These are phyloP conservation scores for Ogataea pini DNA, from an alignment of 805 yeast genomes.

Conservation along the genomic window DNA sequence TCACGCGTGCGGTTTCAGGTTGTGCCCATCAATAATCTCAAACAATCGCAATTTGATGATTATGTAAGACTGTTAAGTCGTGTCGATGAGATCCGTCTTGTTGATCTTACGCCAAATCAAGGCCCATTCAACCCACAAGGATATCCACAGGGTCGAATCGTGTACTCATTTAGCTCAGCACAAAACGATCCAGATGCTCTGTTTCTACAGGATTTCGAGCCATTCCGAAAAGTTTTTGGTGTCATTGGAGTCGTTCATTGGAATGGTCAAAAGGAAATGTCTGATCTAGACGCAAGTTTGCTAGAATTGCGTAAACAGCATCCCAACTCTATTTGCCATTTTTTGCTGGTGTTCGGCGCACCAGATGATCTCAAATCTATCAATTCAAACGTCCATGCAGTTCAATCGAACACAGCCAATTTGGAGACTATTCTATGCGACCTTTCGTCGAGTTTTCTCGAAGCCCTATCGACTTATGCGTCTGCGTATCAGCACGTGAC, in stretches of 20 bases:
- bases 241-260: constrained; percentile 49
- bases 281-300: constrained; percentile 32
- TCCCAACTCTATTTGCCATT: constrained; percentile 57
- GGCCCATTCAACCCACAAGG: constrained; percentile 80
- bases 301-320: constrained; percentile 44
- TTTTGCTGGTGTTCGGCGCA: constrained; percentile 54
- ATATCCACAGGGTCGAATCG: constrained; percentile 74
- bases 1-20: constrained; percentile 65
- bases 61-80: constrained; percentile 47
- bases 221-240: constrained; percentile 75
- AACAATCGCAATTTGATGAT: constrained; percentile 41
- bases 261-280: constrained; percentile 26
- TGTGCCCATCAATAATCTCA: constrained; percentile 62
- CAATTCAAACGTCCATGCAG: constrained; percentile 17
- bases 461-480: constrained; percentile 65
- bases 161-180: constrained; percentile 58
- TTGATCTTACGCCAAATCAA: constrained; percentile 70
- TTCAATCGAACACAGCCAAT: constrained; percentile 25
- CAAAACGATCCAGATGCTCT: constrained; percentile 48
- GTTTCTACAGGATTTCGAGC: constrained; percentile 85
- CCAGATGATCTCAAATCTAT: constrained; percentile 28
- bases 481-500: constrained; percentile 78
- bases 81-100: constrained; percentile 64
- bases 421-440: constrained; percentile 74
- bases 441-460: constrained; percentile 62